Evolutionary conservation across 768 basidiomycete species (phyloP).

Genomic region (Xerocomellus dryophilus): DNA sequence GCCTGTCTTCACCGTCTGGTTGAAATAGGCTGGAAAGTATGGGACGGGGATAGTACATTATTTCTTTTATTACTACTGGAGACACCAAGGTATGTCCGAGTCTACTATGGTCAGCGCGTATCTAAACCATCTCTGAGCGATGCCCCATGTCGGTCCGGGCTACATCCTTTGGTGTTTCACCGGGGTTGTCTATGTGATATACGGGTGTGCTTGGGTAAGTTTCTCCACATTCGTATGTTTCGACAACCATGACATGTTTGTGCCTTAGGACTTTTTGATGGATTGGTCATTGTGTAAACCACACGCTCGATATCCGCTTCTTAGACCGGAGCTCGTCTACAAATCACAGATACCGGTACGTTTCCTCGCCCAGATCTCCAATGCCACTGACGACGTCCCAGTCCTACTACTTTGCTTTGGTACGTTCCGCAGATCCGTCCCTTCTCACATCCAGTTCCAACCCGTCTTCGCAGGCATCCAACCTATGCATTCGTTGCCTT

Average conservation of each 20-base stretch:
- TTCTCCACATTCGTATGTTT: not conserved
- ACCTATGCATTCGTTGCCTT: constrained; percentile 72
- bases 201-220: constrained; percentile 77
- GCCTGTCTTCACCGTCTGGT: not conserved
- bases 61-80: constrained; percentile 74
- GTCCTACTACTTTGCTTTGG: constrained; percentile 80
- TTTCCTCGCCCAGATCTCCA: not conserved
- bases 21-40: constrained; percentile 78
- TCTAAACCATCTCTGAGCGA: constrained; percentile 14
- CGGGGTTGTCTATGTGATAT: constrained; percentile 60
- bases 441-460: not conserved
- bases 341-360: constrained; percentile 56
- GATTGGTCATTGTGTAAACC: constrained; percentile 84
- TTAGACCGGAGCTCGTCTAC: constrained; percentile 77
- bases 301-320: constrained; percentile 51
- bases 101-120: not conserved
- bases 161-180: constrained; percentile 73
- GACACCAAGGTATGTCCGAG: constrained; percentile 48
- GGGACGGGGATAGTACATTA: constrained; percentile 59
- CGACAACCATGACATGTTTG: not conserved
- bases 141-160: constrained; percentile 38
- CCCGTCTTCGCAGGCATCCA: constrained; percentile 51
- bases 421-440: constrained; percentile 29
- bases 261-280: constrained; percentile 77
- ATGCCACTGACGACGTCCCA: constrained; percentile 21